Evolutionary conservation across 345 rosid species (phyloP).

Genomic region (Euphorbia pulcherrima): DNA sequence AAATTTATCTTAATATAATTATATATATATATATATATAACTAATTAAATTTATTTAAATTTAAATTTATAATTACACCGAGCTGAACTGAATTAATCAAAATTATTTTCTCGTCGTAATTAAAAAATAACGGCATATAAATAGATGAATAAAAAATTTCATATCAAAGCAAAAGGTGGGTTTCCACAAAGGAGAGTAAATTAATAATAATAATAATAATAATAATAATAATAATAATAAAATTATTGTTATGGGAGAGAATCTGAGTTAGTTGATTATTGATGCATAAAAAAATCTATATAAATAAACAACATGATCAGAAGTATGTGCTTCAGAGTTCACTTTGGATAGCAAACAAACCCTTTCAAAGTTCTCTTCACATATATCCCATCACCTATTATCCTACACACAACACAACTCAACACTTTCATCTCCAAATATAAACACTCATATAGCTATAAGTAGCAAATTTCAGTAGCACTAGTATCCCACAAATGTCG

Average conservation of each 20-base stretch:
- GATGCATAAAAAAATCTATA: not conserved
- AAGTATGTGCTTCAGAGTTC: conserved; percentile 47
- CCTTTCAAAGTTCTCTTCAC: conserved; percentile 13
- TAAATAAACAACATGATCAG: conserved; percentile 7
- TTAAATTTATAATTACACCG: too few species aligned
- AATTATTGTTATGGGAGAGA: not conserved
- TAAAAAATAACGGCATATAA: too few species aligned
- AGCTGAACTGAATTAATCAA: too few species aligned
- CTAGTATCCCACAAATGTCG: conserved; percentile 17
- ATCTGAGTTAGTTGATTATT: not conserved
- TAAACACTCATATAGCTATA: not conserved
- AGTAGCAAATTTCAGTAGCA: not conserved
- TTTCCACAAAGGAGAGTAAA: conserved; percentile 30
- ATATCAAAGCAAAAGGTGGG: conserved; percentile 32
- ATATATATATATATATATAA: too few species aligned
- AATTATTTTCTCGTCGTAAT: too few species aligned
- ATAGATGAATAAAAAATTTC: conserved; percentile 12
- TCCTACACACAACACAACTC: not conserved
- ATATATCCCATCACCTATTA: too few species aligned
- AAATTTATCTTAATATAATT: too few species aligned
- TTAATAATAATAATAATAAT: too few species aligned
- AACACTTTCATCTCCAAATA: conserved; percentile 4
- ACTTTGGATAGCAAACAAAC: conserved; percentile 39
- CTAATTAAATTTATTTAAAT: too few species aligned
- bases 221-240: too few species aligned